Conservation (phyloP, 2,329 filamentous ascomycete genomes). For the Pestalotiopsis sp. region DNA sequence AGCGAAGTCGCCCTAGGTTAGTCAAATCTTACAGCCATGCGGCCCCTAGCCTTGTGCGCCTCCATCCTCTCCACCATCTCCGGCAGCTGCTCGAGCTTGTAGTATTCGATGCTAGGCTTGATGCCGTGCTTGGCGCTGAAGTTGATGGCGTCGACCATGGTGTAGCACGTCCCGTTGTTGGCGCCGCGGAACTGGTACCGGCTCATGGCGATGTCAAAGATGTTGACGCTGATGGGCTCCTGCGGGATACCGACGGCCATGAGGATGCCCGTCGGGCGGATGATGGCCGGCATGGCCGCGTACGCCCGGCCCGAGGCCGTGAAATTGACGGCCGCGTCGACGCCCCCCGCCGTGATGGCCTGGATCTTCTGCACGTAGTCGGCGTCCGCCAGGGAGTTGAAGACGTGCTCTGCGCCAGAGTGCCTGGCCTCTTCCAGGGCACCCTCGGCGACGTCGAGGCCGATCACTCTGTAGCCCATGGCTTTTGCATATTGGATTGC, state of each 20-base stretch:
- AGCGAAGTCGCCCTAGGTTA: not conserved
- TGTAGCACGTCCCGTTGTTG: constrained; percentile 6
- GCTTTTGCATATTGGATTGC: constrained; percentile 24
- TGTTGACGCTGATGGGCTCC: constrained; percentile 12
- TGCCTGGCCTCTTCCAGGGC: constrained; percentile 15
- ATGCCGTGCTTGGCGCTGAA: constrained; percentile 5
- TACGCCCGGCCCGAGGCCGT: not conserved
- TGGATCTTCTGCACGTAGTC: not conserved
- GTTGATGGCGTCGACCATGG: not conserved
- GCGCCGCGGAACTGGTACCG: not conserved
- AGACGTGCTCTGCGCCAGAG: constrained; percentile 12
- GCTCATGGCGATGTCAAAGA: not conserved
- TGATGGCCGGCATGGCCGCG: not conserved
- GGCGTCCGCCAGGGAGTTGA: constrained; percentile 13
- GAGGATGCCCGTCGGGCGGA: constrained; percentile 14
- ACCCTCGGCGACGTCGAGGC: constrained; percentile 21
- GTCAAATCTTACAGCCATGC: constrained; percentile 1
- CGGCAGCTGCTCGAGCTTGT: constrained; percentile 3
- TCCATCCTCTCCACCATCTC: constrained; percentile 2
- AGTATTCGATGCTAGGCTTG: not conserved
- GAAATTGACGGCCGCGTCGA: constrained; percentile 2
- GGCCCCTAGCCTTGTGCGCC: not conserved
- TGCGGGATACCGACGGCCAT: constrained; percentile 18
- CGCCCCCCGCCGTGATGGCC: not conserved
- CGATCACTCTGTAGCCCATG: constrained; percentile 24